These are phyloP conservation scores for Calendula officinalis DNA, from an alignment of 129 eudicot species.

Conservation along the genomic window DNA sequence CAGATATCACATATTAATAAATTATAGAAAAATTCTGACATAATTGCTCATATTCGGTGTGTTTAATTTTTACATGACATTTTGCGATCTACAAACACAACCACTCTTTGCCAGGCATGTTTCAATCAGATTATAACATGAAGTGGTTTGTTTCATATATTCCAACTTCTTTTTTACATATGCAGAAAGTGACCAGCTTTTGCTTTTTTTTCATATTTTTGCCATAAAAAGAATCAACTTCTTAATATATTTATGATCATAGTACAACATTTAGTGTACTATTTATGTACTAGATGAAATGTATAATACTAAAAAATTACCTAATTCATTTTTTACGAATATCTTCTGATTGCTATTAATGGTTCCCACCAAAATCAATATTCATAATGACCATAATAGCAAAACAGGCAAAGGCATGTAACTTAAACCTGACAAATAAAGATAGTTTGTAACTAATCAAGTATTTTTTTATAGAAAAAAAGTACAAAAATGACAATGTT, in stretches of 20 bases:
- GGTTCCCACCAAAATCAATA: no score
- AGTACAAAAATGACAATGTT: no score
- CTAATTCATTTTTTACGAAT: no score
- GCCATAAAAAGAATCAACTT: slow-evolving; percentile 35
- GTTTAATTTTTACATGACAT: no score
- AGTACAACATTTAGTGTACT: slow-evolving; percentile 2
- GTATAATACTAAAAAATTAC: not conserved
- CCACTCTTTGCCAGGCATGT: slow-evolving; percentile 28
- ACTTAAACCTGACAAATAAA: slow-evolving; percentile 7
- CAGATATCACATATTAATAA: no score
- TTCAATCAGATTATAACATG: slow-evolving; percentile 30
- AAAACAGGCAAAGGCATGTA: not conserved
- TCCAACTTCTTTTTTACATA: slow-evolving; percentile 41
- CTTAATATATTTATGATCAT: slow-evolving; percentile 20
- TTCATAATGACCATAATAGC: no score
- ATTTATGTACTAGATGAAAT: not conserved
- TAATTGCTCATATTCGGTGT: no score
- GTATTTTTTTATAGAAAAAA: not conserved
- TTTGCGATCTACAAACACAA: slow-evolving; percentile 25
- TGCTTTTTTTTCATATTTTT: slow-evolving; percentile 35
- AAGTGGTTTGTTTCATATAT: slow-evolving; percentile 40
- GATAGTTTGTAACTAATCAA: not conserved
- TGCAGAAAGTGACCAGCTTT: slow-evolving; percentile 39
- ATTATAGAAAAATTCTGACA: no score
- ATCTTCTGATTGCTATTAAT: no score